Conservation (phyloP, 495 filamentous ascomycete species). For the Baudoinia panamericana region DNA sequence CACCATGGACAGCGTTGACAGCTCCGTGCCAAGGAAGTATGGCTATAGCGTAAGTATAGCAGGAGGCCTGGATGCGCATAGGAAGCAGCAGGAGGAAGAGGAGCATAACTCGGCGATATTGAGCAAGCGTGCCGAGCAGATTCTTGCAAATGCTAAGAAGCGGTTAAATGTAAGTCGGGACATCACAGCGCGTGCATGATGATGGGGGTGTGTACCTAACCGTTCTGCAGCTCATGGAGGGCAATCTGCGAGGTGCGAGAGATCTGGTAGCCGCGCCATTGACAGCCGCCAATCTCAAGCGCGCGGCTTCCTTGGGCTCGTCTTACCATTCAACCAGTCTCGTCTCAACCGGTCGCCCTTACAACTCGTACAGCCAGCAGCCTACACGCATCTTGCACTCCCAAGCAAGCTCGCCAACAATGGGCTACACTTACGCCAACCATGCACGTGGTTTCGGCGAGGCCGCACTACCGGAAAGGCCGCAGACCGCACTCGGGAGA, state of each 20-base stretch:
- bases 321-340: conserved; percentile 2
- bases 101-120: conserved; percentile 46
- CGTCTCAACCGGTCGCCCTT: neutral
- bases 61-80: conserved; percentile 21
- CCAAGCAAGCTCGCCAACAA: conserved; percentile 15
- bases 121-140: conserved; percentile 72
- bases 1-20: conserved; percentile 1
- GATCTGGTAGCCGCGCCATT: conserved; percentile 19
- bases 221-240: conserved; percentile 67
- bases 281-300: conserved; percentile 19
- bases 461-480: conserved; percentile 20
- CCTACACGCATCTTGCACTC: conserved; percentile 3
- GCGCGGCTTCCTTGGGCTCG: conserved; percentile 17
- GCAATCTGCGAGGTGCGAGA: conserved; percentile 68
- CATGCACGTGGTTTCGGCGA: conserved; percentile 26
- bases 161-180: conserved; percentile 59
- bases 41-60: conserved; percentile 10
- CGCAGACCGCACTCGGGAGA: conserved; percentile 10
- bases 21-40: neutral
- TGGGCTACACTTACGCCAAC: conserved; percentile 8
- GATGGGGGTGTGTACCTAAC: conserved; percentile 14
- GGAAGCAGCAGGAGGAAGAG: conserved; percentile 34
- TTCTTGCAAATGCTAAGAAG: conserved; percentile 81
- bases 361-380: neutral
- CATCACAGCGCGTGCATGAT: neutral